Evolutionary conservation across 768 basidiomycete genomes (phyloP).

Genomic region (Trametes punicea): DNA sequence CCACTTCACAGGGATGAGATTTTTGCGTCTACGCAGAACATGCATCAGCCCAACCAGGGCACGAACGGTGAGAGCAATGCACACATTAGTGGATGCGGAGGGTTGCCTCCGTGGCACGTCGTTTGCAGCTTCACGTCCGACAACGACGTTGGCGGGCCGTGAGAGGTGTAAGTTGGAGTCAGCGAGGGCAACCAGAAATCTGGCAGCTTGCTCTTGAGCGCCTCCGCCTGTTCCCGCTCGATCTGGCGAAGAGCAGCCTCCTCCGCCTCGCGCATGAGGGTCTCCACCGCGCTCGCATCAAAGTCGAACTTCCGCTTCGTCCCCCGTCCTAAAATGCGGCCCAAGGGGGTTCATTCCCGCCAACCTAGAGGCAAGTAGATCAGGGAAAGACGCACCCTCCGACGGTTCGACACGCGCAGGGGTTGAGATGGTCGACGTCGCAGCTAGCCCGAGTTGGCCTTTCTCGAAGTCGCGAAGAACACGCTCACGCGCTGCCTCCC

Average conservation of each 20-base stretch:
- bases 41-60: not conserved
- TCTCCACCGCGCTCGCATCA: slow-evolving; percentile 67
- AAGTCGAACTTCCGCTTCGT: slow-evolving; percentile 87
- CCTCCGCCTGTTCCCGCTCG: slow-evolving; percentile 81
- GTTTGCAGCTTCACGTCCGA: slow-evolving; percentile 85
- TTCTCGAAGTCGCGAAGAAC: slow-evolving; percentile 89
- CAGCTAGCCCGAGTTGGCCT: slow-evolving; percentile 72
- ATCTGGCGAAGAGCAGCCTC: slow-evolving; percentile 82
- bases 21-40: slow-evolving; percentile 64
- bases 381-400: slow-evolving; percentile 29
- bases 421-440: slow-evolving; percentile 36
- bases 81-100: slow-evolving; percentile 74
- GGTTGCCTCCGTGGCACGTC: slow-evolving; percentile 79
- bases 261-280: slow-evolving; percentile 76
- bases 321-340: slow-evolving; percentile 41
- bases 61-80: slow-evolving; percentile 27
- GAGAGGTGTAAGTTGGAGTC: slow-evolving; percentile 75
- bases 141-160: slow-evolving; percentile 59
- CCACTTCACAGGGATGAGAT: slow-evolving; percentile 78
- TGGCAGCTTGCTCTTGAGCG: slow-evolving; percentile 83
- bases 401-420: slow-evolving; percentile 38
- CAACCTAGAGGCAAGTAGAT: not conserved
- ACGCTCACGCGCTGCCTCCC: slow-evolving; percentile 78
- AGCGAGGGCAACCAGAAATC: slow-evolving; percentile 97
- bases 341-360: slow-evolving; percentile 1